Percentiles rank a stretch among this genome's conserved stretches.
phyloP scores from a whole-genome alignment of 2,329 filamentous ascomycete genomes.

The Sordariomycetes sp. region DNA sequence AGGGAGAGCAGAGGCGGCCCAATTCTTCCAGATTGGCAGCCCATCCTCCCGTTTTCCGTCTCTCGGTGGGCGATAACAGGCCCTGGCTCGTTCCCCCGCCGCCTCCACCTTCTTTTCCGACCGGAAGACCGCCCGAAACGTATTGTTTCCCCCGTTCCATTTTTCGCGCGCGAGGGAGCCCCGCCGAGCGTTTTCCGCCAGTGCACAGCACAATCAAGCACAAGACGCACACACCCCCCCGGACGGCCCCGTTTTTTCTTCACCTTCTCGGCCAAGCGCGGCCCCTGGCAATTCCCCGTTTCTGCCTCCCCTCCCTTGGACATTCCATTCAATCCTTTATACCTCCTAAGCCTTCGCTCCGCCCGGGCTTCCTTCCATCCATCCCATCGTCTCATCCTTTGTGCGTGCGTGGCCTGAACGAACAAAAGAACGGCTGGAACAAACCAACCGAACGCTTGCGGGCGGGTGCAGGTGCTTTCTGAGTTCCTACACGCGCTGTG shows the following conservation, averaged over 20 bases:
- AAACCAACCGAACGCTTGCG: background rate
- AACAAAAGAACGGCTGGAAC: background rate
- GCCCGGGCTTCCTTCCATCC: background rate
- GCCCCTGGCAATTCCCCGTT: background rate
- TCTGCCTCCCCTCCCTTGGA: background rate
- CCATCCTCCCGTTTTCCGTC: background rate
- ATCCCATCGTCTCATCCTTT: slow-evolving; percentile 3
- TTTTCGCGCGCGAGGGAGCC: background rate
- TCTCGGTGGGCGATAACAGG: background rate
- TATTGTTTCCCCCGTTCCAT: background rate
- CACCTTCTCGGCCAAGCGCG: background rate
- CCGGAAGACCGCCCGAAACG: background rate
- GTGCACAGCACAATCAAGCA: too few relatives aligned
- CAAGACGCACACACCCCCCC: background rate
- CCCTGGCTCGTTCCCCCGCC: background rate
- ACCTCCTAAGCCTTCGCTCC: background rate
- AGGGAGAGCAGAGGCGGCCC: background rate
- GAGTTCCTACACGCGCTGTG: background rate
- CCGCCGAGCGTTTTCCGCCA: background rate
- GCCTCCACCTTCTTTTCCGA: background rate
- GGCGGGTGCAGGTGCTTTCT: background rate
- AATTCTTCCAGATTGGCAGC: slow-evolving; percentile 6
- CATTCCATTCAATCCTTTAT: slow-evolving; percentile 3
- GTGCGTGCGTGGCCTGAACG: background rate
- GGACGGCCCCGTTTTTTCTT: background rate